Conservation (phyloP, 139 green algal species). For the Chlorella sorokiniana region DNA sequence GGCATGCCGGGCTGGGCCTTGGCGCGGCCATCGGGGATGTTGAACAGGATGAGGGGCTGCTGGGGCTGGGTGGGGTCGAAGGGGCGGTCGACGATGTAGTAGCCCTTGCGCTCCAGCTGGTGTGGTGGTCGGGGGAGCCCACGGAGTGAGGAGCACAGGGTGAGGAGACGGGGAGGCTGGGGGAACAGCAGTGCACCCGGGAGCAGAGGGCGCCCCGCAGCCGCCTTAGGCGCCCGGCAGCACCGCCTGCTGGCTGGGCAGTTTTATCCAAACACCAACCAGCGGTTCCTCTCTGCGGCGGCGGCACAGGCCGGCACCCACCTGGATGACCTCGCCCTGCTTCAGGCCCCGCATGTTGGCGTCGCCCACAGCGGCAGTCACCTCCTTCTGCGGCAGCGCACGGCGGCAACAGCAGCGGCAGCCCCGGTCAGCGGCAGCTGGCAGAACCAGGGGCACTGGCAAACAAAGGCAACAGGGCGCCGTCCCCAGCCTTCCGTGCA, state of each 20-base stretch:
- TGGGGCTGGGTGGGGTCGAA: slow-evolving; percentile 34
- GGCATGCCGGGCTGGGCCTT: slow-evolving; percentile 13
- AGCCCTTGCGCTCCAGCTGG: slow-evolving; percentile 67
- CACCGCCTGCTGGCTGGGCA: too few relatives aligned
- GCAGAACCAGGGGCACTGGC: neutral
- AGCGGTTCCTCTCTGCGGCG: too few relatives aligned
- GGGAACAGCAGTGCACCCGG: too few relatives aligned
- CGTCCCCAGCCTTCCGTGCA: too few relatives aligned
- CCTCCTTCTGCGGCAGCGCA: slow-evolving; percentile 6
- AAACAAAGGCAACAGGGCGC: too few relatives aligned
- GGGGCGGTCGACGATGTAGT: slow-evolving; percentile 93
- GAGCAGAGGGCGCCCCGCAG: too few relatives aligned
- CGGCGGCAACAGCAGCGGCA: neutral
- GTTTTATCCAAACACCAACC: too few relatives aligned
- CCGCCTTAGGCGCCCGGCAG: too few relatives aligned
- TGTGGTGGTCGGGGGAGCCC: neutral
- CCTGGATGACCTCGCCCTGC: slow-evolving; percentile 95
- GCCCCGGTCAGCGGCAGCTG: neutral
- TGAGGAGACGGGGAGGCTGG: too few relatives aligned
- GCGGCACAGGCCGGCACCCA: slow-evolving; percentile 48
- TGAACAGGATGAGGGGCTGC: slow-evolving; percentile 86
- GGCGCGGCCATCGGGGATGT: slow-evolving; percentile 88
- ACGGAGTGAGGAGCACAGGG: neutral
- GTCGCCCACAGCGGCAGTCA: slow-evolving; percentile 80
- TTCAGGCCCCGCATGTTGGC: slow-evolving; percentile 91